Evolutionary conservation across 257 asterid genomes (phyloP).

Genomic region (Eustoma russellianum): DNA sequence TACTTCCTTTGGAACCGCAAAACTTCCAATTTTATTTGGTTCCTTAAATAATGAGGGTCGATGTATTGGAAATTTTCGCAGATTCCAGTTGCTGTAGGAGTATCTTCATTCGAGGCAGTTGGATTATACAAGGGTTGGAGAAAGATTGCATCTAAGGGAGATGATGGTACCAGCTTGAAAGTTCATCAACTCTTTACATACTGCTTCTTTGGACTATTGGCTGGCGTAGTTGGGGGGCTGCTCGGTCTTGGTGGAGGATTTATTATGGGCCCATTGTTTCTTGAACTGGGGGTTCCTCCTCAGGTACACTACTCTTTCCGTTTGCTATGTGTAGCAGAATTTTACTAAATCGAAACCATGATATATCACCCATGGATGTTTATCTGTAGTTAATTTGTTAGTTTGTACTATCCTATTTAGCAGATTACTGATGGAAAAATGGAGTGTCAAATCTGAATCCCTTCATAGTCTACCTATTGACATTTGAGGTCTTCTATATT

Average conservation of each 20-base stretch:
- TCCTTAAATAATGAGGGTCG: not conserved
- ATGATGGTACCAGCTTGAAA: constrained; percentile 45
- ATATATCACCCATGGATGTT: not conserved
- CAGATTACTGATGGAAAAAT: not conserved
- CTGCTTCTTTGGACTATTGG: constrained; percentile 65
- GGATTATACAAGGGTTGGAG: constrained; percentile 83
- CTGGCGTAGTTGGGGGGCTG: constrained; percentile 93
- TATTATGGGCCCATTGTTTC: constrained; percentile 45
- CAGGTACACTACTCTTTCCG: constrained; percentile 36
- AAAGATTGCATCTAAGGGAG: constrained; percentile 73
- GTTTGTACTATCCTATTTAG: not conserved
- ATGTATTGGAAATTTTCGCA: constrained; percentile 16
- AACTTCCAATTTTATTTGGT: not conserved
- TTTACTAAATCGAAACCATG: not conserved
- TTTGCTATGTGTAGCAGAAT: not conserved
- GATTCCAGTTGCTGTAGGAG: constrained; percentile 78
- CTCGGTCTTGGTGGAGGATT: constrained; percentile 98
- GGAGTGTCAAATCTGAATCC: too few species aligned
- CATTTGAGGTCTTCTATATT: not conserved
- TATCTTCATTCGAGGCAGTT: constrained; percentile 58
- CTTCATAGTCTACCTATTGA: not conserved
- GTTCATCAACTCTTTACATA: constrained; percentile 53
- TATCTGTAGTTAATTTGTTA: not conserved
- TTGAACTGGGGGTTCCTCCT: constrained; percentile 51
- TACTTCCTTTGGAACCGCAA: not conserved